phyloP scores from a whole-genome alignment of 83 land plant species.

The Thuja plicata region DNA sequence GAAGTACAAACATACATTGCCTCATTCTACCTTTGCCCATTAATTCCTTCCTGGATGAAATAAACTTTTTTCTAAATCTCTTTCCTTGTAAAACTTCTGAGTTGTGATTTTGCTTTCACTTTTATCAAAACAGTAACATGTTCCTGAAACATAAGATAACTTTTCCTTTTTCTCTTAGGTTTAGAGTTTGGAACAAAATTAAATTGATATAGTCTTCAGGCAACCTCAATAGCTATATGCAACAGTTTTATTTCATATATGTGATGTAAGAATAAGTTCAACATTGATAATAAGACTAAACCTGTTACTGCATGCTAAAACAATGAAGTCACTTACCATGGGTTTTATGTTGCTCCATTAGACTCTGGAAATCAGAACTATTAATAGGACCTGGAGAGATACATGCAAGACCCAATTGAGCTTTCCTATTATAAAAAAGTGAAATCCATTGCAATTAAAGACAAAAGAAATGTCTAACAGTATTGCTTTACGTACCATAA shows the following conservation, averaged over 20 bases:
- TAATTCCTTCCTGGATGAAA: background rate
- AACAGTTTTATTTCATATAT: background rate
- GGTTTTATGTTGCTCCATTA: constrained; percentile 66
- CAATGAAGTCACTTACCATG: constrained; percentile 39
- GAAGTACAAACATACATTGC: background rate
- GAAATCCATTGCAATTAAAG: background rate
- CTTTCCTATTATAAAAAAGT: constrained; percentile 1
- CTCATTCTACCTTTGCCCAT: background rate
- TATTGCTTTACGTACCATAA: constrained; percentile 45
- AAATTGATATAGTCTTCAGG: background rate
- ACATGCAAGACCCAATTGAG: background rate
- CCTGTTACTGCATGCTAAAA: background rate
- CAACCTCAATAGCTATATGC: background rate
- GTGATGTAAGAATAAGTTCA: background rate
- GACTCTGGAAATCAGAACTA: constrained; percentile 31
- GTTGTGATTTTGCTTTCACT: background rate
- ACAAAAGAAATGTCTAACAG: background rate
- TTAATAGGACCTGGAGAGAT: constrained; percentile 46
- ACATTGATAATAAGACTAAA: background rate
- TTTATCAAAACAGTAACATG: background rate
- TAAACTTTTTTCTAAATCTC: background rate
- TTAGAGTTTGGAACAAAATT: background rate
- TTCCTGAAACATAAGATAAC: background rate
- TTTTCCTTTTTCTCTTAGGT: background rate
- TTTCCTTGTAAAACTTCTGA: background rate